Evolutionary conservation across 352 stramenopile genomes (phyloP), one percentile per base, ranked within the genome.

Genomic region (Thalassiosira hispida): DNA sequence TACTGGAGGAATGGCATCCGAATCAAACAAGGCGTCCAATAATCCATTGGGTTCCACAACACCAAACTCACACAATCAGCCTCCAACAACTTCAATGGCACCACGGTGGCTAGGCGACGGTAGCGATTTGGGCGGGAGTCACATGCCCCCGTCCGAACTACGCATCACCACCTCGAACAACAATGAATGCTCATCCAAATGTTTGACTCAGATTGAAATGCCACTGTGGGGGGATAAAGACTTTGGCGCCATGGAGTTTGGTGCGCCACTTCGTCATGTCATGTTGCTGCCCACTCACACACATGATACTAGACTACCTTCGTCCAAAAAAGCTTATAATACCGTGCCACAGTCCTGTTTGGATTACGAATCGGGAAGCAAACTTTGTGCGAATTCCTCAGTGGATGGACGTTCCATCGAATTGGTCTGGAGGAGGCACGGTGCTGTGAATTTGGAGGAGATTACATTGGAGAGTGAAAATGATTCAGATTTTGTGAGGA

Each of bases 221-320:
- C 89, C 87, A 27, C 70, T 94, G 18, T 92, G 84, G 83, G 87
- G 89, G 22, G 87, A 94, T 73, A 79, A 86, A 23, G 86, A 92
- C 53, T 90, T 92, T 63, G 88, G 85, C 47, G 86, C 81, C 20
- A 88, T 94, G 81, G 87, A 94, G 42, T 83, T 94, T 47, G 89
- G 87, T 44, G 82, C 75, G 65, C 85, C 89, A 0, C 55, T 91
- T n/a, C 63, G 85, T 14, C 86, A 89, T 73, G 78, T 90, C 25
- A 77, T 93, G 51, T 67, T 80, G 22, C 57, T 92, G 20, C 77
- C 76, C 1, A 77, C 51, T 31, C 6, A 18, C 46, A 49, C 1
- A 49, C 31, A 38, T 38, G 31, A 25, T 29, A 31, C 25, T 51
- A n/a, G n/a, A n/a, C n/a, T n/a, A n/a, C 20, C 0, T 33, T 33